Base-by-base conservation (phyloP, 2,329 filamentous ascomycete genomes). In the Colletotrichum lini region DNA sequence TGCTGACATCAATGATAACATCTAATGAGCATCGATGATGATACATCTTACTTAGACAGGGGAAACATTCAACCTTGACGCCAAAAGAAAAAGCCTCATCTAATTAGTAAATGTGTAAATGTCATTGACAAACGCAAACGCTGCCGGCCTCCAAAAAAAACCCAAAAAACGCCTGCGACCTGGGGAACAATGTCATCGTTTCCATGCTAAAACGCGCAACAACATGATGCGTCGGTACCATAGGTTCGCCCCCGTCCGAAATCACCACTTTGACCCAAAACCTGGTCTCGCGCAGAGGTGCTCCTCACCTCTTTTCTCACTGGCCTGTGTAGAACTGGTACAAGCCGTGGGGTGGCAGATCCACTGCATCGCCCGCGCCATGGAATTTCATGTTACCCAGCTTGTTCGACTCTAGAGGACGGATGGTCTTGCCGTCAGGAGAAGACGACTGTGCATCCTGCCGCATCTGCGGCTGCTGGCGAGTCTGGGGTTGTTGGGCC, bases 321-420 rank as follows among this genome's bases (percentile, higher is more conserved):
- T 56, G 30, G 1, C 15, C 62, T 26, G 21, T 58, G 42, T 57
- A 62, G 52, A 67, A 56, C 15, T 40, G 21, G 58, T 72, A 68
- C 44, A 69, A 23, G 1, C 47, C 53, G 21, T 45, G 50, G 13
- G 69, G 69, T 9, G 52, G 47, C n/a, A 72, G 40, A 40, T 53
- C 65, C 18, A 52, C 21, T 9, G 21, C 40, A 45, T 13, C 10
- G 44, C 63, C 62, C 50, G 63, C 72, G 73, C 56, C 66, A 73
- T 73, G 78, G 76, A 67, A 61, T 26, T 62, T 35, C 57, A 74
- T 69, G 58, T 73, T 73, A 47, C 49, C 50, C 26, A 74, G 45
- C 54, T 65, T 66, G 63, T 63, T 71, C 18, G 70, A 61, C 50
- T 74, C 70, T 3, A 74, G 70, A 10, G 72, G 70, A 30, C 72